Percentiles rank a stretch among this genome's conserved stretches.
phyloP scores from a whole-genome alignment of 2,329 filamentous ascomycete species.

The Penicillium fuscoglaucum region DNA sequence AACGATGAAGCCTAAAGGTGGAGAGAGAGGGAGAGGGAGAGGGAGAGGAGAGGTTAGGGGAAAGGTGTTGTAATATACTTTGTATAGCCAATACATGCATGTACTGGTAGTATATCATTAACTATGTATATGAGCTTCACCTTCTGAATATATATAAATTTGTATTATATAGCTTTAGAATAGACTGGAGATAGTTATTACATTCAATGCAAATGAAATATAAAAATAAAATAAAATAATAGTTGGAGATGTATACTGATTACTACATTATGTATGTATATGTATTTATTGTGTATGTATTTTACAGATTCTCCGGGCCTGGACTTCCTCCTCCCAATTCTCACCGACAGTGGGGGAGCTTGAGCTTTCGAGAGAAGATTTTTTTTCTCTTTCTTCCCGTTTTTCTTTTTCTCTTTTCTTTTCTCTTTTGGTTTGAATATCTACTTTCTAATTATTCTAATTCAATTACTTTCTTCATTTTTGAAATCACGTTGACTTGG shows the following conservation, averaged over 20 bases:
- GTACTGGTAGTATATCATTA: background rate
- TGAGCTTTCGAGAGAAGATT: background rate
- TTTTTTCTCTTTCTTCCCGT: background rate
- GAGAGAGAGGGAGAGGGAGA: background rate
- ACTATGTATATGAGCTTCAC: no score
- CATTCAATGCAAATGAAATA: no score
- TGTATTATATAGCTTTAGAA: no score
- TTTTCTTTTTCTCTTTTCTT: background rate
- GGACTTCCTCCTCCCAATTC: background rate
- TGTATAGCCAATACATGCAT: background rate
- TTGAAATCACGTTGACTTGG: background rate
- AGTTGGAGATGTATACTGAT: background rate
- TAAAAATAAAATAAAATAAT: no score
- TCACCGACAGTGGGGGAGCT: background rate
- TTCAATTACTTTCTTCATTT: background rate
- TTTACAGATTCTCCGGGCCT: background rate
- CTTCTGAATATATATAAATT: no score
- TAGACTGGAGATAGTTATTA: no score
- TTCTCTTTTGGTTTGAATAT: background rate
- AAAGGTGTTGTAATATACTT: background rate
- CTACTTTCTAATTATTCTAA: background rate
- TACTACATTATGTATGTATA: background rate
- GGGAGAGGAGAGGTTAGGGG: background rate
- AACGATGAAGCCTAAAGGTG: conserved; percentile 7
- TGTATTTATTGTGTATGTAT: background rate